A percentile compares a stretch with the other conserved stretches of the same genome.
phyloP scores from a whole-genome alignment of 805 yeast species.

The Debaryomyces castellii region DNA sequence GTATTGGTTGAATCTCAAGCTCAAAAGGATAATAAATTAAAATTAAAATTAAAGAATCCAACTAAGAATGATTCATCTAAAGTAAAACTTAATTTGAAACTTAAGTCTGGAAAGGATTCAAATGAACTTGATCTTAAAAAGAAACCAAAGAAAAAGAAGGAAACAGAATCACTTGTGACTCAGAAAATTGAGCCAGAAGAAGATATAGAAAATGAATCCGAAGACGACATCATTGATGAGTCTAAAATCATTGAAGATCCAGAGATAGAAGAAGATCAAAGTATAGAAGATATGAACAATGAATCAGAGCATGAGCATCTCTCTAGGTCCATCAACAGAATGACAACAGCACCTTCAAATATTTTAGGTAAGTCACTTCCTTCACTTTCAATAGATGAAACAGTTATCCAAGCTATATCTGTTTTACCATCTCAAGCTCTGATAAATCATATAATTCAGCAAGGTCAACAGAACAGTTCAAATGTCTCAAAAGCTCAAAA shows the following conservation, averaged over 20 bases:
- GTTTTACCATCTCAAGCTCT: slow-evolving; percentile 30
- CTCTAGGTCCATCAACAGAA: slow-evolving; percentile 9
- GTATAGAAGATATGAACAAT: slow-evolving; percentile 7
- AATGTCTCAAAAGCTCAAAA: slow-evolving; percentile 20
- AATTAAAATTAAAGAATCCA: slow-evolving; percentile 25
- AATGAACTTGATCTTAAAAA: slow-evolving; percentile 21
- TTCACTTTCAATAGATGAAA: slow-evolving; percentile 25
- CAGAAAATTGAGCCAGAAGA: slow-evolving; percentile 5
- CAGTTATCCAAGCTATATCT: slow-evolving; percentile 37
- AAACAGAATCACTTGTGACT: slow-evolving; percentile 10
- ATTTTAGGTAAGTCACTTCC: slow-evolving; percentile 30
- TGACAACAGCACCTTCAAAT: slow-evolving; percentile 13
- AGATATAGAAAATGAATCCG: slow-evolving; percentile 6
- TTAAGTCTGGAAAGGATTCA: slow-evolving; percentile 13
- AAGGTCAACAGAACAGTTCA: slow-evolving; percentile 12
- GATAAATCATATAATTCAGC: slow-evolving; percentile 10
- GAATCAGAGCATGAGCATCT: slow-evolving; percentile 4
- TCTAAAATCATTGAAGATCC: slow-evolving; percentile 5
- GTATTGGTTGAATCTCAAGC: slow-evolving; percentile 16
- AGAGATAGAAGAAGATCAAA: slow-evolving; percentile 6
- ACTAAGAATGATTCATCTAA: slow-evolving; percentile 18
- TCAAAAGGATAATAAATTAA: slow-evolving; percentile 18
- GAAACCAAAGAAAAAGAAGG: slow-evolving; percentile 14
- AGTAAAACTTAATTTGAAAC: slow-evolving; percentile 27
- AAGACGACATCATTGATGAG: slow-evolving; percentile 12